Conservation (phyloP, 805 yeast species). For the Torulaspora gathmanii region DNA sequence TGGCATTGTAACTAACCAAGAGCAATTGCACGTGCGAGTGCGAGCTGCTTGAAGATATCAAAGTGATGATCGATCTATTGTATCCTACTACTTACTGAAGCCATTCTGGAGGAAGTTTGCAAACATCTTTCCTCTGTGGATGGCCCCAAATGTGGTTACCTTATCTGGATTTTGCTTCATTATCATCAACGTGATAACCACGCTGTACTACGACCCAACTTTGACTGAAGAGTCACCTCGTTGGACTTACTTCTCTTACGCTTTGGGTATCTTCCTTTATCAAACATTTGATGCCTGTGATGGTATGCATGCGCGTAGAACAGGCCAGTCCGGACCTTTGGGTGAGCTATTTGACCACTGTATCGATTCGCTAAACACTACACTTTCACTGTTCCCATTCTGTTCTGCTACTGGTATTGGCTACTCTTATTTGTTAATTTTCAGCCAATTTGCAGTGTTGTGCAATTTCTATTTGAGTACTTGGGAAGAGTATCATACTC, state of each 20-base stretch:
- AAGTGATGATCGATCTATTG: constrained; percentile 74
- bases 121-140: constrained; percentile 67
- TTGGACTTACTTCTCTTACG: constrained; percentile 75
- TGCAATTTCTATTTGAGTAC: constrained; percentile 84
- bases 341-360: constrained; percentile 96
- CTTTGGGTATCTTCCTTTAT: constrained; percentile 78
- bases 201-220: constrained; percentile 68
- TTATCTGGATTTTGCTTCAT: constrained; percentile 73
- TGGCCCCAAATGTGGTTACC: constrained; percentile 93
- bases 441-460: constrained; percentile 68
- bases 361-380: constrained; percentile 68
- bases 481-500: constrained; percentile 95
- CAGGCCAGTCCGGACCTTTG: constrained; percentile 91
- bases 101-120: constrained; percentile 79
- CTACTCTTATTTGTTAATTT: constrained; percentile 51
- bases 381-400: constrained; percentile 69
- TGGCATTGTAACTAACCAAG: constrained; percentile 1
- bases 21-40: background rate
- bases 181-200: constrained; percentile 55
- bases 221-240: constrained; percentile 56
- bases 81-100: constrained; percentile 69
- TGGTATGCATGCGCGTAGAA: constrained; percentile 91
- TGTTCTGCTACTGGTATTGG: constrained; percentile 77
- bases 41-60: constrained; percentile 43
- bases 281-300: constrained; percentile 97